Conservation (phyloP, 2,329 filamentous ascomycete species). For the Fusarium drepaniforme region DNA sequence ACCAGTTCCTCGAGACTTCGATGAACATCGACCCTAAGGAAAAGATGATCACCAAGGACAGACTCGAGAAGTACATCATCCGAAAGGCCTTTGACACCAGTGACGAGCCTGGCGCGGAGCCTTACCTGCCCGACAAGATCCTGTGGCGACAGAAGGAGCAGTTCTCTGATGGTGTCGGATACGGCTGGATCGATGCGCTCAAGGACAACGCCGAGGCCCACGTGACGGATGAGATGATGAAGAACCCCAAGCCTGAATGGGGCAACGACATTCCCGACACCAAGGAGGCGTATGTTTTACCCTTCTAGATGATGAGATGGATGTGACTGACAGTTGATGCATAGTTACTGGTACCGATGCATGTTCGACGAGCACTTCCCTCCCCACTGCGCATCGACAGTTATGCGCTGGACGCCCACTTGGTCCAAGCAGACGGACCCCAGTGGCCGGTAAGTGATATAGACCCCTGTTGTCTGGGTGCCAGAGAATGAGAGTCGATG, state of each 20-base stretch:
- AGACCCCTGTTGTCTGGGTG: not conserved
- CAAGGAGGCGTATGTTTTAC: constrained; percentile 84
- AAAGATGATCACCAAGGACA: constrained; percentile 93
- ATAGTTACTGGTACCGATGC: constrained; percentile 92
- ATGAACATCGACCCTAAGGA: constrained; percentile 96
- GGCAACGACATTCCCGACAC: constrained; percentile 91
- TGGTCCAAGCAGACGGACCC: constrained; percentile 98
- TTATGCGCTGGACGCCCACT: constrained; percentile 96
- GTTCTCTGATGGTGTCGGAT: constrained; percentile 98
- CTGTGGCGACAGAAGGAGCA: constrained; percentile 99
- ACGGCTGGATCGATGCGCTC: constrained; percentile 98
- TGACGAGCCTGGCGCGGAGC: constrained; percentile 82
- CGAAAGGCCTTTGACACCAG: constrained; percentile 97
- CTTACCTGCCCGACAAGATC: constrained; percentile 96
- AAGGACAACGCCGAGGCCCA: constrained; percentile 93
- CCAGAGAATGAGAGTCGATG: not conserved
- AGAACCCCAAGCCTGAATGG: constrained; percentile 98
- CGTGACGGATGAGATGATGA: constrained; percentile 97
- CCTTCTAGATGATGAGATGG: not conserved
- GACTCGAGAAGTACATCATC: constrained; percentile 97
- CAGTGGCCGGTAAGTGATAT: constrained; percentile 77
- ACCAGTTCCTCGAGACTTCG: constrained; percentile 84
- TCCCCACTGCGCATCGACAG: constrained; percentile 87
- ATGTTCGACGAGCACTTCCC: constrained; percentile 99
- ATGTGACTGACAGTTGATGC: constrained; percentile 40